A percentile compares a stretch with the other conserved stretches of the same genome.
Evolutionary conservation across 352 stramenopile species (phyloP).

Genomic region (Globisporangium polare): DNA sequence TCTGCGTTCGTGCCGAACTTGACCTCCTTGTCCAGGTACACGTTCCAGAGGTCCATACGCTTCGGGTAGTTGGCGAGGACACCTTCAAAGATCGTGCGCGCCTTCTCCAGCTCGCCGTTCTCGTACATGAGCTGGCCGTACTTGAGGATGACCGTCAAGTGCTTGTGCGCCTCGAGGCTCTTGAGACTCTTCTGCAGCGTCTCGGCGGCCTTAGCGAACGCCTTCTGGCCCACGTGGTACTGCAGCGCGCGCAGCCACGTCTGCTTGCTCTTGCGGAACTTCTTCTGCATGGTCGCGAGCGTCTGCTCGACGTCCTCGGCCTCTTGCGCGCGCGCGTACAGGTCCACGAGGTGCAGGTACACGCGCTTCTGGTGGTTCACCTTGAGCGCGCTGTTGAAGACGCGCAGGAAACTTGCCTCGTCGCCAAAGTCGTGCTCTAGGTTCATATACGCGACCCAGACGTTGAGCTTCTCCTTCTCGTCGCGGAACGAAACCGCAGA

Average conservation of each 20-base stretch:
- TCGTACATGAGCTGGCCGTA: constrained; percentile 97
- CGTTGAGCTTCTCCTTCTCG: constrained; percentile 97
- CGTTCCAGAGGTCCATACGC: constrained; percentile 95
- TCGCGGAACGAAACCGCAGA: constrained; percentile 94
- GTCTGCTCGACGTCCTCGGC: constrained; percentile 65
- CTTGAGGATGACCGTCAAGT: constrained; percentile 92
- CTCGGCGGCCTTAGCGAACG: constrained; percentile 75
- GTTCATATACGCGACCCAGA: constrained; percentile 95
- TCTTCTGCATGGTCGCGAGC: constrained; percentile 88
- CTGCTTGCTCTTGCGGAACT: constrained; percentile 90
- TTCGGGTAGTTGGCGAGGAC: constrained; percentile 94
- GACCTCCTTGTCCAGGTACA: constrained; percentile 97
- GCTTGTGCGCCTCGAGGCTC: constrained; percentile 93
- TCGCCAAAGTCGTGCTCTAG: constrained; percentile 96
- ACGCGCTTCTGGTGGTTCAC: constrained; percentile 96
- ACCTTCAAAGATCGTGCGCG: constrained; percentile 94
- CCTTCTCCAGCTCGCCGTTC: constrained; percentile 90
- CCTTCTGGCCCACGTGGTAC: constrained; percentile 78
- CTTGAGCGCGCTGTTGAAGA: constrained; percentile 90
- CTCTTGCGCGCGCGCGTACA: constrained; percentile 80
- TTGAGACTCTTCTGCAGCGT: constrained; percentile 91
- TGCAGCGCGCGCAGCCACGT: constrained; percentile 82
- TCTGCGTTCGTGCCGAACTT: constrained; percentile 85
- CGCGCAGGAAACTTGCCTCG: constrained; percentile 83
- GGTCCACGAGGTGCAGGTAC: constrained; percentile 93